Evolutionary conservation across 192 early-diverging fungal genomes (phyloP), one percentile per base, ranked within the genome.

Genomic region (Coemansia sp.): DNA sequence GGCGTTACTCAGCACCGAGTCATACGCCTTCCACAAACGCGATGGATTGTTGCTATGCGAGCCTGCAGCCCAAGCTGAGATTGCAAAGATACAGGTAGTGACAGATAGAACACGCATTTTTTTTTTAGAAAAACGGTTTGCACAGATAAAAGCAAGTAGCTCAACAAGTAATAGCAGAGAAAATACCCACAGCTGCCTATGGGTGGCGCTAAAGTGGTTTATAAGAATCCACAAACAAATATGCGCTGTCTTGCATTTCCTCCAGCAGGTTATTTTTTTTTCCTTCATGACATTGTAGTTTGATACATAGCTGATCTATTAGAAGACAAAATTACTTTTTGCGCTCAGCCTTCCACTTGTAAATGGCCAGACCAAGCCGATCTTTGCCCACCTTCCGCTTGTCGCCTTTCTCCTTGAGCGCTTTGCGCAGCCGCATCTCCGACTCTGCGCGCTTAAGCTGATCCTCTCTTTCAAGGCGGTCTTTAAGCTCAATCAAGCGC

Each of bases 281-380:
- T 26, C 4, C 4, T 26, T 4, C 23, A 26, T 26, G 4, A 1
- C 4, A 1, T 26, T 26, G 23, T 4, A 26, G 23, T 26, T 26
- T 26, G 23, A 26, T 26, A 26, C 23, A 26, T 26, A 4, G 23
- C 23, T 26, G 4, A 26, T 26, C 4, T 26, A 26, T 26, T 26
- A 4, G 23, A 26, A n/a, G 30, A 48, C 46, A 9, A 15, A 13
- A 9, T 57, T 90, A 95, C 67, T 87, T 91, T 68, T 93, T 93
- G 48, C 94, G 80, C 46, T 88, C 88, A 3, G 86, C 82, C 57
- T 86, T 88, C 95, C 95, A 98, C 74, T 96, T 97, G 81, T 94
- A 96, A 33, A 91, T 76, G 11, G 89, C 69, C 18, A 96, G 66
- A 0, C 96, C 96, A 57, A 86, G 61, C 50, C 65, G 72, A 63